phyloP scores from a whole-genome alignment of 2,329 filamentous ascomycete species.

The Beauveria varroae region DNA sequence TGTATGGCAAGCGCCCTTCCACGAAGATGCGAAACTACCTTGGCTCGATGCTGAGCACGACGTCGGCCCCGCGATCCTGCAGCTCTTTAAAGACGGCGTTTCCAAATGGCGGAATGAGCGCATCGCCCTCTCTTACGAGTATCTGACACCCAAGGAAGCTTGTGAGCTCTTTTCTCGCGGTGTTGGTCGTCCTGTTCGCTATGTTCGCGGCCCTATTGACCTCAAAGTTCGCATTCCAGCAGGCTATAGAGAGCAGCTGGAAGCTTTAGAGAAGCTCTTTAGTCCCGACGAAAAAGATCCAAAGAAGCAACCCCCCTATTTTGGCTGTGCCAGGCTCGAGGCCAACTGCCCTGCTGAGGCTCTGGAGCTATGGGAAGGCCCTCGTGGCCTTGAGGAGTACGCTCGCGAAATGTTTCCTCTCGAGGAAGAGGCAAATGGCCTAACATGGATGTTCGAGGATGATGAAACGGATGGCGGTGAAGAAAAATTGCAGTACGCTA shows the following conservation, averaged over 20 bases:
- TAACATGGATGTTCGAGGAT: slow-evolving; percentile 78
- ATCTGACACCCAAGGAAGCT: slow-evolving; percentile 74
- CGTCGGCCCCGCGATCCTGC: slow-evolving; percentile 81
- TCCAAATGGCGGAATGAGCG: slow-evolving; percentile 72
- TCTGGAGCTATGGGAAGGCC: slow-evolving; percentile 82
- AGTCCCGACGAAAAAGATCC: slow-evolving; percentile 42
- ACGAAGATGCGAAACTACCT: slow-evolving; percentile 78
- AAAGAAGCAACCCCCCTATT: slow-evolving; percentile 54
- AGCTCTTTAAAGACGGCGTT: slow-evolving; percentile 91
- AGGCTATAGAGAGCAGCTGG: slow-evolving; percentile 83
- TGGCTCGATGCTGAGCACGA: slow-evolving; percentile 98
- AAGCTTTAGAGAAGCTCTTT: slow-evolving; percentile 57
- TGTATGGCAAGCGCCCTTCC: slow-evolving; percentile 88
- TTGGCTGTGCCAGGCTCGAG: slow-evolving; percentile 51
- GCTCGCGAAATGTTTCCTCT: slow-evolving; percentile 88
- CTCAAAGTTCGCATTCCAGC: slow-evolving; percentile 78
- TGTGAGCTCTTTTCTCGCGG: slow-evolving; percentile 75
- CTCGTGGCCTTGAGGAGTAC: slow-evolving; percentile 87
- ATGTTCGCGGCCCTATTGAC: slow-evolving; percentile 71
- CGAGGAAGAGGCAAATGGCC: slow-evolving; percentile 88
- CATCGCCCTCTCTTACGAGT: slow-evolving; percentile 85
- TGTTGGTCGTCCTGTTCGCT: slow-evolving; percentile 68
- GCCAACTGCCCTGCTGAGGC: slow-evolving; percentile 65
- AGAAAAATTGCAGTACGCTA: slow-evolving; percentile 27
- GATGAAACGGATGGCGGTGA: slow-evolving; percentile 34